Conservation (phyloP, 352 stramenopile genomes). For the Lagenidium sp. region DNA sequence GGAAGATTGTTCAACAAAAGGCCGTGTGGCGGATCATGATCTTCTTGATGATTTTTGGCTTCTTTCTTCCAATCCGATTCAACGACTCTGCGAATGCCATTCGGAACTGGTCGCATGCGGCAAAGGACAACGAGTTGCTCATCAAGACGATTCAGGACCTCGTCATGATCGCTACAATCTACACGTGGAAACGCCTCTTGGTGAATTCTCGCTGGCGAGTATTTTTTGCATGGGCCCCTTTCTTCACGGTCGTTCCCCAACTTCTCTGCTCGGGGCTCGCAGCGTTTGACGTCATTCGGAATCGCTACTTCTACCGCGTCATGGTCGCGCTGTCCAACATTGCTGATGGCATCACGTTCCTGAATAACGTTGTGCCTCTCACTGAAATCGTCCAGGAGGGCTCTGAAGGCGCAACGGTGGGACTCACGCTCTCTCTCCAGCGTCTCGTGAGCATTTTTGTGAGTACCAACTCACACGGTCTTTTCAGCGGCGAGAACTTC, state of each 20-base stretch:
- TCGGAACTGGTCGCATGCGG: slow-evolving; percentile 27
- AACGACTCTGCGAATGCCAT: slow-evolving; percentile 30
- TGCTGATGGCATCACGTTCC: slow-evolving; percentile 34
- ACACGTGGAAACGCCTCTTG: slow-evolving; percentile 45
- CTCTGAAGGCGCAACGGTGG: slow-evolving; percentile 46
- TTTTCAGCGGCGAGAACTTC: slow-evolving; percentile 41
- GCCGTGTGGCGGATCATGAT: slow-evolving; percentile 57
- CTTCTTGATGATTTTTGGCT: slow-evolving; percentile 51
- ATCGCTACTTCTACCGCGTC: slow-evolving; percentile 50
- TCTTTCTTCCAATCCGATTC: slow-evolving; percentile 55
- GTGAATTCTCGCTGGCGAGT: slow-evolving; percentile 44
- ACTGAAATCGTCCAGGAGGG: slow-evolving; percentile 64
- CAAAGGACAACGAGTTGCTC: slow-evolving; percentile 33
- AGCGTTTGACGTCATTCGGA: slow-evolving; percentile 27
- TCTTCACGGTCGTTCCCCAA: slow-evolving; percentile 38
- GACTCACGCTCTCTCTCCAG: slow-evolving; percentile 49
- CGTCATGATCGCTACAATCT: slow-evolving; percentile 44
- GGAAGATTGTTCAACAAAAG: slow-evolving; percentile 75
- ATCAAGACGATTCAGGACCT: slow-evolving; percentile 33
- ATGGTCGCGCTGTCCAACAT: slow-evolving; percentile 40
- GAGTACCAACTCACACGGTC: slow-evolving; percentile 30
- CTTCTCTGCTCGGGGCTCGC: slow-evolving; percentile 35
- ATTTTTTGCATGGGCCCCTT: slow-evolving; percentile 43
- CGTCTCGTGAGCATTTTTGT: slow-evolving; percentile 49
- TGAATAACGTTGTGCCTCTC: slow-evolving; percentile 48